Evolutionary conservation across 2,329 filamentous ascomycete species (phyloP), one percentile per base, ranked within the genome.

Genomic region (Beauveria australis): DNA sequence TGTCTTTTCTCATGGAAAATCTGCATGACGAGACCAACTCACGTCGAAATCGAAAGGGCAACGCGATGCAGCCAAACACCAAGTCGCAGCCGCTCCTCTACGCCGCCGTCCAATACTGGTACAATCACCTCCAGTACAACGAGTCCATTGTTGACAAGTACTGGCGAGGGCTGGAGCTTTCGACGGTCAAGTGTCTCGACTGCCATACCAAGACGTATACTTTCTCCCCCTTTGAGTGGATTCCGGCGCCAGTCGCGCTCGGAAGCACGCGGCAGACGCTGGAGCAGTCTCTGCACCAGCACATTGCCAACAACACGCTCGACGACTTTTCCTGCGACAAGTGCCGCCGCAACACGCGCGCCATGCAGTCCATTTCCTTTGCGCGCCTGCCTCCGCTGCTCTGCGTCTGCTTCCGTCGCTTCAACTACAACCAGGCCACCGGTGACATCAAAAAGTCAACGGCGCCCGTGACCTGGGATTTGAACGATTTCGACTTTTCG

Each of bases 21-120:
- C 79, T 97, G 14, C 88, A 93, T 66, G 89, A 94, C 69, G 94
- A 99, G 73, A 86, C 95, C 5, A 95, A 96, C 70, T 71, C 71
- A 28, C 72, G 72, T 16, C 75, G 78, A n/a, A 78, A 86, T 62
- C 77, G 63, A 22, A 64, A 69, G 22, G 71, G 72, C 57, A 66
- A 65, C 4, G 66, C 66, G 1, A 46, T 63, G 24, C 68, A 74
- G 62, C 74, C 74, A 12, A 65, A 69, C 37, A 75, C 72, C 28
- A 69, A 69, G 56, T 64, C 61, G 10, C 71, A 70, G 60, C 70
- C 71, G 16, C 66, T 74, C 24, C 63, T 80, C 12, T 69, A 86
- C 60, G 88, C 87, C n/a, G 86, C 88, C 0, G 79, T 80, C 58
- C 84, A 87, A 41, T 90, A 91, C 73, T 96, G 92, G 92, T 75